Conservation (phyloP, 75 land plant genomes). For the Picea sitchensis region DNA sequence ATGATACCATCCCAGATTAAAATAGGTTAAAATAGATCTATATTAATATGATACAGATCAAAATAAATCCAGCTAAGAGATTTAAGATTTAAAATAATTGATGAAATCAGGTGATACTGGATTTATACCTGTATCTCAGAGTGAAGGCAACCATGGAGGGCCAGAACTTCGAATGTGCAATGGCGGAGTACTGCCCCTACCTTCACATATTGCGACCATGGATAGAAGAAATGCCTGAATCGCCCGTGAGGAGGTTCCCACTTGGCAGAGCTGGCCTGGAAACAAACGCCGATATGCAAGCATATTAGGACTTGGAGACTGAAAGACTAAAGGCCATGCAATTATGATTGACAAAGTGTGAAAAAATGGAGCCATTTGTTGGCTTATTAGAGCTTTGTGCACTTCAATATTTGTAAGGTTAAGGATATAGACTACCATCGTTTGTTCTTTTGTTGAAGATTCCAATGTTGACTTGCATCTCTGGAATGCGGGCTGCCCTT, state of each 20-base stretch:
- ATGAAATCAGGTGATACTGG: background rate
- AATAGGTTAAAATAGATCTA: too few species aligned
- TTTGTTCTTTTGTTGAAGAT: conserved; percentile 44
- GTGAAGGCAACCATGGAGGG: conserved; percentile 17
- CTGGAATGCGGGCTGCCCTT: conserved; percentile 44
- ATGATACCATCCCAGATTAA: background rate
- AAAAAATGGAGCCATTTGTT: too few species aligned
- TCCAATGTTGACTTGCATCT: conserved; percentile 25
- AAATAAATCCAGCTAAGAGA: too few species aligned
- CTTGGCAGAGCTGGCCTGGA: conserved; percentile 40
- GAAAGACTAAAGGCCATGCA: too few species aligned
- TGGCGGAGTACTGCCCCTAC: conserved; percentile 16
- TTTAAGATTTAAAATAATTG: too few species aligned
- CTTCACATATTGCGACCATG: conserved; percentile 19
- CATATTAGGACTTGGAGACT: too few species aligned
- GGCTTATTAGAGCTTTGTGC: too few species aligned
- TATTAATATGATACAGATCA: too few species aligned
- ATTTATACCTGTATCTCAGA: conserved; percentile 15
- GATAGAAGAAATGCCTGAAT: conserved; percentile 12
- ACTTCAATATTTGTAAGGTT: too few species aligned
- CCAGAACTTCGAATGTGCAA: conserved; percentile 14
- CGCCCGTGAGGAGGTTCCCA: conserved; percentile 29
- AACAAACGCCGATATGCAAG: too few species aligned
- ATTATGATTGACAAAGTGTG: too few species aligned
- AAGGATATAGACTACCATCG: conserved; percentile 23